phyloP scores from a whole-genome alignment of 306 rosid species.

The Carpinus viminea region DNA sequence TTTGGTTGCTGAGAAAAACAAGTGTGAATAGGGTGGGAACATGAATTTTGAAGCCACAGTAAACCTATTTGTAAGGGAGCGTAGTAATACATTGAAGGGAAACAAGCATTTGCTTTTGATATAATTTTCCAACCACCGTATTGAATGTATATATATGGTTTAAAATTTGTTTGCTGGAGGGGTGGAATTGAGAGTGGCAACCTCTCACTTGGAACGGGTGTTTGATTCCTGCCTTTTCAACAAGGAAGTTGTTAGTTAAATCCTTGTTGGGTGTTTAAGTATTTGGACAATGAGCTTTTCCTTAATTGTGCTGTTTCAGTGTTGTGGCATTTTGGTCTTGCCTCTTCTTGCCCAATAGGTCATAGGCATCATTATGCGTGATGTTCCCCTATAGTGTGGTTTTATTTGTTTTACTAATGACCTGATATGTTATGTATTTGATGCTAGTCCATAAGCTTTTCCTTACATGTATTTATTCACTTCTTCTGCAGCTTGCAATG shows the following conservation, averaged over 20 bases:
- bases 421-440: constrained; percentile 5
- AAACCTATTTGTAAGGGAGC: not conserved
- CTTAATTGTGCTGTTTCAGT: not conserved
- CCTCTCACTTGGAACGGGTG: not conserved
- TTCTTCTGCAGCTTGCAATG: constrained; percentile 73
- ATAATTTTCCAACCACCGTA: not conserved
- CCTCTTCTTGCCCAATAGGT: not conserved
- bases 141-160: not conserved
- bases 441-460: not conserved
- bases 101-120: not conserved
- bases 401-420: constrained; percentile 13
- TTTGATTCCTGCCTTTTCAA: not conserved
- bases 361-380: not conserved
- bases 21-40: not conserved
- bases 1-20: not conserved
- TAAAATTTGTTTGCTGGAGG: constrained; percentile 1
- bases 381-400: not conserved
- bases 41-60: constrained; percentile 5
- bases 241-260: not conserved
- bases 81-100: not conserved
- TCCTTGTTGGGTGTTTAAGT: not conserved
- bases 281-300: not conserved
- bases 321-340: not conserved
- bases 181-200: not conserved
- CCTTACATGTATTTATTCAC: constrained; percentile 21